Evolutionary conservation across 1,139 yeast genomes (phyloP).

Genomic region (Williopsis jadinii): DNA sequence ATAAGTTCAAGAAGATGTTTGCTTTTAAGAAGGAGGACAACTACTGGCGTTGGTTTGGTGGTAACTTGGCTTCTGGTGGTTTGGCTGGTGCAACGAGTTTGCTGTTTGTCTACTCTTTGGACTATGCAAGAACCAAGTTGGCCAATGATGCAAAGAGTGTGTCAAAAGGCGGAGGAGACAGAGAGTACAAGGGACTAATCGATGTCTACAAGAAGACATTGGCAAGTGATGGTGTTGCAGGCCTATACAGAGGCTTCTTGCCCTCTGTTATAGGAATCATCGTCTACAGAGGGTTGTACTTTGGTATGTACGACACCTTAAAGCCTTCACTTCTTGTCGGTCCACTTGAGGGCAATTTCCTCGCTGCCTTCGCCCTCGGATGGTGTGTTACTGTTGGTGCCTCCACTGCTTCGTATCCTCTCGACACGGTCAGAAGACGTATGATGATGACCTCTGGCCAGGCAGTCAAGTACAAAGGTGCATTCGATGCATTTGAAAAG

Average conservation of each 20-base stretch:
- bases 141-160: slow-evolving; percentile 71
- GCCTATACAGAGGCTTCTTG: slow-evolving; percentile 81
- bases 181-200: slow-evolving; percentile 72
- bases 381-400: slow-evolving; percentile 79
- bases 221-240: slow-evolving; percentile 71
- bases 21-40: slow-evolving; percentile 63
- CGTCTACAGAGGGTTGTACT: slow-evolving; percentile 81
- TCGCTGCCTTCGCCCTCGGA: slow-evolving; percentile 71
- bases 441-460: slow-evolving; percentile 87
- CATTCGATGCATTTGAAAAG: slow-evolving; percentile 64
- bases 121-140: slow-evolving; percentile 79
- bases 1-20: slow-evolving; percentile 71
- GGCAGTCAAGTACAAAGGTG: slow-evolving; percentile 70
- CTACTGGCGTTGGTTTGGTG: slow-evolving; percentile 66
- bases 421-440: slow-evolving; percentile 82
- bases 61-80: slow-evolving; percentile 83
- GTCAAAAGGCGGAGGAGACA: slow-evolving; percentile 55
- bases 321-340: slow-evolving; percentile 72
- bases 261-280: slow-evolving; percentile 76
- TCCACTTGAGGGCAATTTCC: slow-evolving; percentile 61
- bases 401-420: slow-evolving; percentile 76
- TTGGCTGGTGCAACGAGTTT: slow-evolving; percentile 75
- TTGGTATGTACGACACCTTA: slow-evolving; percentile 73
- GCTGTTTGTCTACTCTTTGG: slow-evolving; percentile 71
- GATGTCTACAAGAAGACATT: slow-evolving; percentile 76